Evolutionary conservation across 257 asterid species (phyloP).

Genomic region (Fraxinus pennsylvanica): DNA sequence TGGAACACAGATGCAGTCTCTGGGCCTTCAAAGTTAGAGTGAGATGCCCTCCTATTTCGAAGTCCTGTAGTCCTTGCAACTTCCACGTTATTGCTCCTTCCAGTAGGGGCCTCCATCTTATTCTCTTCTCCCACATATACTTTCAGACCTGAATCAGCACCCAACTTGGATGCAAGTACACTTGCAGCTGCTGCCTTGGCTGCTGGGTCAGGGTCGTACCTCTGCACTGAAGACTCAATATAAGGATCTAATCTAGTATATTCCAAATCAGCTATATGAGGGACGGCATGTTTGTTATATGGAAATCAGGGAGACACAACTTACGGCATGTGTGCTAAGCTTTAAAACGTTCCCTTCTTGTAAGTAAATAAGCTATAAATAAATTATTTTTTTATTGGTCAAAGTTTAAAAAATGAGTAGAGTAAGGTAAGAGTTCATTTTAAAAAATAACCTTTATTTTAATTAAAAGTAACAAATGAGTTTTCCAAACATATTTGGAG

Average conservation of each 20-base stretch:
- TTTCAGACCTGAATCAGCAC: slow-evolving; percentile 73
- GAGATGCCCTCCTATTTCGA: slow-evolving; percentile 57
- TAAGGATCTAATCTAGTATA: slow-evolving; percentile 20
- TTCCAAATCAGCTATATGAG: not conserved
- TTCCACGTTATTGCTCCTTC: slow-evolving; percentile 60
- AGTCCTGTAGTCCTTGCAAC: slow-evolving; percentile 51
- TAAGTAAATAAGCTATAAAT: too few species aligned
- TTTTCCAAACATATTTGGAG: not conserved
- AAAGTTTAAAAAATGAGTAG: not conserved
- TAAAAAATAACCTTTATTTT: too few species aligned
- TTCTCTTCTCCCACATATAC: slow-evolving; percentile 54
- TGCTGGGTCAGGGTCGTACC: slow-evolving; percentile 84
- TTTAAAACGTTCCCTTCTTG: not conserved
- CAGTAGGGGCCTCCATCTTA: slow-evolving; percentile 37
- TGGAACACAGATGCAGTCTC: slow-evolving; percentile 27
- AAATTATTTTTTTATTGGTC: not conserved
- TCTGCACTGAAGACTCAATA: slow-evolving; percentile 48
- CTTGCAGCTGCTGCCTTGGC: slow-evolving; percentile 84
- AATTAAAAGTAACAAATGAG: not conserved
- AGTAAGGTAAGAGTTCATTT: not conserved
- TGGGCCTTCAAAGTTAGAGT: slow-evolving; percentile 29
- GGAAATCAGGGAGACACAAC: not conserved
- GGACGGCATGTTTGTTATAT: not conserved
- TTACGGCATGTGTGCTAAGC: not conserved
- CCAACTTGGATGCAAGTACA: slow-evolving; percentile 77